Conservation (phyloP, 73 alveolate species). For the Diophrys sp. region DNA sequence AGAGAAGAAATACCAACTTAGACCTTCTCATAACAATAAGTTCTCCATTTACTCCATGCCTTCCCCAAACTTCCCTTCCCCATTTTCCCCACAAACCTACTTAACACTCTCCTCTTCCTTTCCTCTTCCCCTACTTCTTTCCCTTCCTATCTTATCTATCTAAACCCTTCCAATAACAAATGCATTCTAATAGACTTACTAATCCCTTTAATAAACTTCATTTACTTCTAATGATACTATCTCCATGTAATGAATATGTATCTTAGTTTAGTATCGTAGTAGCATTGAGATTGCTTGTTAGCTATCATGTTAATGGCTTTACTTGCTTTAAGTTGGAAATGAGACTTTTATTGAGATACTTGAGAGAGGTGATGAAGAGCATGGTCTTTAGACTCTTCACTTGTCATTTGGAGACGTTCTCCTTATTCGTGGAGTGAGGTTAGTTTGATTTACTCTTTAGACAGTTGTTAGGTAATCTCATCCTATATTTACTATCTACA, state of each 20-base stretch:
- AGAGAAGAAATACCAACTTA: background rate
- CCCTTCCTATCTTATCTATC: constrained; percentile 14
- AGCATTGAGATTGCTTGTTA: too few relatives aligned
- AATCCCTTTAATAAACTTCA: constrained; percentile 8
- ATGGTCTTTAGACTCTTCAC: too few relatives aligned
- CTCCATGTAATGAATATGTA: constrained; percentile 43
- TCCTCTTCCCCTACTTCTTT: constrained; percentile 4
- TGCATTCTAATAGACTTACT: constrained; percentile 16
- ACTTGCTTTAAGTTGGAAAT: too few relatives aligned
- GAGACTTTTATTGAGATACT: too few relatives aligned
- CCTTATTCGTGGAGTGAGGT: too few relatives aligned
- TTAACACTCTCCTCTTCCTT: background rate
- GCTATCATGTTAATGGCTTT: too few relatives aligned
- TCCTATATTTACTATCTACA: too few relatives aligned
- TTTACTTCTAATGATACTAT: constrained; percentile 20
- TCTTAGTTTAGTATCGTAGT: constrained; percentile 18
- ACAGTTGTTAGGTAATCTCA: too few relatives aligned
- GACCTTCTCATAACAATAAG: background rate
- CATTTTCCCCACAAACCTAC: constrained; percentile 18
- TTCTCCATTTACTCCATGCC: constrained; percentile 33
- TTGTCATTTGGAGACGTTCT: too few relatives aligned
- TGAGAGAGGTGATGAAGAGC: too few relatives aligned
- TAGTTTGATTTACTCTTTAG: too few relatives aligned
- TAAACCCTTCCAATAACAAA: constrained; percentile 13
- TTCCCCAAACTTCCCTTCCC: constrained; percentile 27